These are phyloP conservation scores for Solanum lycopersicoides DNA, from an alignment of 257 asterid genomes.

Conservation along the genomic window DNA sequence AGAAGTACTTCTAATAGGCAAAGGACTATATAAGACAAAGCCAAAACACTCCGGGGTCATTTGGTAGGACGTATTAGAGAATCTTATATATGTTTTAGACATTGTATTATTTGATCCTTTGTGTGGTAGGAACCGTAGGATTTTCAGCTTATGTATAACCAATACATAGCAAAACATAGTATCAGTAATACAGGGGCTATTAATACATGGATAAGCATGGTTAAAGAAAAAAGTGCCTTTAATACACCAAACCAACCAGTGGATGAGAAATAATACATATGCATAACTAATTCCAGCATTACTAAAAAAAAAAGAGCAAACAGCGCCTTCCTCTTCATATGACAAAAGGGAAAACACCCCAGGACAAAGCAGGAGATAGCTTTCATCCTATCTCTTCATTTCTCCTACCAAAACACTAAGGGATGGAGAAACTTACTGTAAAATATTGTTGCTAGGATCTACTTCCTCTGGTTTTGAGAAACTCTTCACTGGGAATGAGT, in stretches of 20 bases:
- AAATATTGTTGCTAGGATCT: constrained; percentile 32
- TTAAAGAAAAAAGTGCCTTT: not conserved
- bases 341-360: not conserved
- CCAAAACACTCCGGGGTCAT: no score
- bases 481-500: constrained; percentile 74
- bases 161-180: not conserved
- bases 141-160: not conserved
- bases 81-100: not conserved
- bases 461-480: constrained; percentile 33
- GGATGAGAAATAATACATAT: not conserved
- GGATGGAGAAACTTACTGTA: constrained; percentile 45
- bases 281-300: not conserved
- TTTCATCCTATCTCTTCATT: not conserved
- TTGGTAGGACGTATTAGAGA: no score
- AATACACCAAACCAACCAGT: not conserved
- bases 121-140: not conserved
- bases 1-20: not conserved
- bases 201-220: not conserved
- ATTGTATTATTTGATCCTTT: not conserved
- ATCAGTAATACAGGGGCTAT: not conserved
- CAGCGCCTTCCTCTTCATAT: not conserved
- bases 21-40: not conserved
- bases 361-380: not conserved
- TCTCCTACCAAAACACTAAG: not conserved
- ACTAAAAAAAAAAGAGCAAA: not conserved